Conservation (phyloP, 2,329 filamentous ascomycete genomes). For the Verticillium nubilum region DNA sequence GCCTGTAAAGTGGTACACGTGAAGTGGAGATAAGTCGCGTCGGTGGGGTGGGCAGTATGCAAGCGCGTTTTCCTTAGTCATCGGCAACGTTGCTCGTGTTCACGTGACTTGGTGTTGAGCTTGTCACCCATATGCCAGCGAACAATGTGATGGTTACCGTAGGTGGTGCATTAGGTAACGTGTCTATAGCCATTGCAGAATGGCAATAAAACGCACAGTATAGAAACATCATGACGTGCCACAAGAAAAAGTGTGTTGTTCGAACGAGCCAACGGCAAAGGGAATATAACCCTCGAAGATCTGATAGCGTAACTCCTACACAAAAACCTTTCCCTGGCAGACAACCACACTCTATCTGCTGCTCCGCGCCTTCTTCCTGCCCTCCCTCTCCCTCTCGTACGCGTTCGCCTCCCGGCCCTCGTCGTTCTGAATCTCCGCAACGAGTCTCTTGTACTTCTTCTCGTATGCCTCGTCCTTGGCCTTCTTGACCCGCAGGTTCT, state of each 20-base stretch:
- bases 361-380: conserved; percentile 60
- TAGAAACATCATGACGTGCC: too few relatives aligned
- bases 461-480: conserved; percentile 90
- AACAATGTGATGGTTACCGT: too few relatives aligned
- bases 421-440: conserved; percentile 93
- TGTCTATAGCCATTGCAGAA: too few relatives aligned
- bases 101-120: conserved; percentile 14
- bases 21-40: conserved; percentile 4
- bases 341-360: background rate
- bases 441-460: conserved; percentile 86
- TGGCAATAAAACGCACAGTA: too few relatives aligned
- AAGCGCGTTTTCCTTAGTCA: conserved; percentile 6
- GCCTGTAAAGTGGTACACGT: background rate
- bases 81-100: background rate
- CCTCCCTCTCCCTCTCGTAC: conserved; percentile 81
- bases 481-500: conserved; percentile 89
- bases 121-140: too few relatives aligned
- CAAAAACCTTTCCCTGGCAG: background rate
- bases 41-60: background rate
- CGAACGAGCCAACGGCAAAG: background rate
- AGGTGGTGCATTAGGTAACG: too few relatives aligned
- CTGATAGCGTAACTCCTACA: background rate
- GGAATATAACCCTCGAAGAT: background rate
- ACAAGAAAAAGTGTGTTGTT: background rate
- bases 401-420: conserved; percentile 81